Base-by-base conservation (phyloP, 2,329 filamentous ascomycete genomes). In the Lasiodiplodia sp. region DNA sequence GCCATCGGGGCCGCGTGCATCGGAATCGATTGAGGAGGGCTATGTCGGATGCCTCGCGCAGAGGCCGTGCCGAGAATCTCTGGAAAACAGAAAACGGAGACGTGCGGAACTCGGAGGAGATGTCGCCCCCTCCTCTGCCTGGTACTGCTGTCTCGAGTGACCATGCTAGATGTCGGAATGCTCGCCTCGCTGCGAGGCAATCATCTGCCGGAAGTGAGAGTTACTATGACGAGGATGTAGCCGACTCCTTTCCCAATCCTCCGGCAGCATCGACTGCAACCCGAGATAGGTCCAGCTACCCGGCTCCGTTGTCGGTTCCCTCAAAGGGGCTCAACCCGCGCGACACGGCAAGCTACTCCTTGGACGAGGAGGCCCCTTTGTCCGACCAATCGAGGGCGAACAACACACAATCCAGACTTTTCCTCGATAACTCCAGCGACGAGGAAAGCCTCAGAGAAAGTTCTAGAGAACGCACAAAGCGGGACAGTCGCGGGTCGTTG, bases 141-240 rank as follows among this genome's bases (percentile, higher is more conserved):
- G 53, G 65, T 12, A 67, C 65, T 4, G 65, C 65, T 2, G 21
- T 67, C 2, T 49, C 65, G 5, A 58, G 53, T 51, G 53, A 60
- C 25, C 40, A 67, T 38, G 53, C 25, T 4, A 49, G 52, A 16
- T 14, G 37, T 25, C 34, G 25, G 37, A 37, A 38, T 25, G 40
- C 51, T 16, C 8, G 10, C 25, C 16, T 14, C 5, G 47, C 62
- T 25, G 71, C 47, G 60, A 72, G 21, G 53, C 68, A 74, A 53
- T 72, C 73, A 40, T 72, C 72, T 6, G 66, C 75, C 7, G 72
- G 73, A 38, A 72, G 71, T 2, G 73, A 75, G 53, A 72, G 67
- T 31, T 68, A 51, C 34, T 90, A 88, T 71, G 88, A 86, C n/a
- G 89, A 91, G 74, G 88, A 76, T 60, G 71, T 78, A 11, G 75